Evolutionary conservation across 2,329 filamentous ascomycete species (phyloP).

Genomic region (Paracoccidioides brasiliensis): DNA sequence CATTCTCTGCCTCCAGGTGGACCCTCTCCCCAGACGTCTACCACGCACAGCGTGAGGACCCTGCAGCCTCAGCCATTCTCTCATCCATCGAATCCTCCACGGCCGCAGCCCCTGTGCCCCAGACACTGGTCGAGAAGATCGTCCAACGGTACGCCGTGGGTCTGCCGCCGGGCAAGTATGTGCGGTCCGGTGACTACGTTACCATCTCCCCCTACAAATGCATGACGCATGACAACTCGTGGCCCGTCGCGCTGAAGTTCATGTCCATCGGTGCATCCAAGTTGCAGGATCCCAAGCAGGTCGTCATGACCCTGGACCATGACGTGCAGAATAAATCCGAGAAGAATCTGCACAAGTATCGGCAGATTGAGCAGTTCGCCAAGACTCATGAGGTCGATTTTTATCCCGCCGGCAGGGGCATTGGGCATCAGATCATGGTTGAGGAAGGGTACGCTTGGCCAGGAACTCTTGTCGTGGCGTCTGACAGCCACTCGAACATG

Average conservation of each 20-base stretch:
- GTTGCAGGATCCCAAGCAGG: constrained; percentile 56
- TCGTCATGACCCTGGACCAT: constrained; percentile 77
- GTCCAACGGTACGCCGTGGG: constrained; percentile 71
- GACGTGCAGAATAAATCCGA: constrained; percentile 75
- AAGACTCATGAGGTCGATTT: constrained; percentile 62
- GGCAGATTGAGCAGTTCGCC: constrained; percentile 70
- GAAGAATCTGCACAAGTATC: constrained; percentile 70
- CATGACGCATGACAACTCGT: constrained; percentile 82
- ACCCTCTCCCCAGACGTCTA: constrained; percentile 8
- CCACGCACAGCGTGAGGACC: constrained; percentile 11
- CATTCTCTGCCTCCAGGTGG: constrained; percentile 7
- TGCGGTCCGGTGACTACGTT: constrained; percentile 73
- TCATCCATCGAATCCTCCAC: constrained; percentile 13
- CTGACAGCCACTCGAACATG: constrained; percentile 58
- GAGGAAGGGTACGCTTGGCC: constrained; percentile 81
- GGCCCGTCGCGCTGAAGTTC: constrained; percentile 65
- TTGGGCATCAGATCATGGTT: constrained; percentile 74
- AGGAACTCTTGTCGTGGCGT: constrained; percentile 67
- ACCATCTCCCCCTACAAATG: constrained; percentile 56
- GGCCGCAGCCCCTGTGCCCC: constrained; percentile 40
- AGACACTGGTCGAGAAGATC: constrained; percentile 88
- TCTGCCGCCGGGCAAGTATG: constrained; percentile 58
- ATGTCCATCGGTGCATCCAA: constrained; percentile 68
- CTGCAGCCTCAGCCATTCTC: constrained; percentile 9
- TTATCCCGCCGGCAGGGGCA: constrained; percentile 64